These are phyloP conservation scores for Cryptosporidium sp. DNA, from an alignment of 169 alveolate species.

Conservation along the genomic window DNA sequence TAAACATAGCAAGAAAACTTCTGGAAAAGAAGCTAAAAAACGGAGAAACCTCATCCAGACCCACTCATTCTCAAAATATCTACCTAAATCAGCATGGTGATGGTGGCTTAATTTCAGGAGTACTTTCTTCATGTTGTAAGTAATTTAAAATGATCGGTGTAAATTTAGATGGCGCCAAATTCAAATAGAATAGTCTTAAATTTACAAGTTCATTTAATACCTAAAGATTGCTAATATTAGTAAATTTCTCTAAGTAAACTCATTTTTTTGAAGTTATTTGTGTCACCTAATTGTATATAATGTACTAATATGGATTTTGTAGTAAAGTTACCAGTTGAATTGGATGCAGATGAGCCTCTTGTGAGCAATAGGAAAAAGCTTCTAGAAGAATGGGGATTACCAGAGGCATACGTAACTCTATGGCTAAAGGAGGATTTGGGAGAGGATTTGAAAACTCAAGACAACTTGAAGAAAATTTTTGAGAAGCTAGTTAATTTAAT, in stretches of 20 bases:
- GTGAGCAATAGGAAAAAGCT: constrained; percentile 29
- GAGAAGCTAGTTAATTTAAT: neutral
- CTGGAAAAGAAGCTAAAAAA: constrained; percentile 44
- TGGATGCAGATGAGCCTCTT: constrained; percentile 57
- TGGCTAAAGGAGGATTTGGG: constrained; percentile 39
- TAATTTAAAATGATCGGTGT: neutral
- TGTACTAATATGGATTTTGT: constrained; percentile 45
- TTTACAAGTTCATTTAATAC: constrained; percentile 9
- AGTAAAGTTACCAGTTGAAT: constrained; percentile 44
- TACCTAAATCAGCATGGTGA: constrained; percentile 13
- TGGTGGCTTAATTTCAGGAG: constrained; percentile 12
- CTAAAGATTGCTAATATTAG: neutral
- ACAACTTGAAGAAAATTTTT: neutral
- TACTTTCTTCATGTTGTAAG: constrained; percentile 61
- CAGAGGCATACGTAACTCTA: constrained; percentile 21
- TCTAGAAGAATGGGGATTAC: constrained; percentile 48
- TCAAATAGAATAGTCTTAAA: neutral
- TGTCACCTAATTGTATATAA: neutral
- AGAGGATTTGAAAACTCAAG: neutral
- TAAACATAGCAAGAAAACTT: constrained; percentile 50
- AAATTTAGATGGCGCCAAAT: constrained; percentile 60
- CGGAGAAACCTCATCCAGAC: constrained; percentile 15
- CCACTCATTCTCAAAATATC: constrained; percentile 4
- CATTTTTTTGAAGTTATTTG: neutral
- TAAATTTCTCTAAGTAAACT: neutral